These are phyloP conservation scores for Sugiyamaella castrensis DNA, from an alignment of 1,139 yeast species.

Conservation along the genomic window DNA sequence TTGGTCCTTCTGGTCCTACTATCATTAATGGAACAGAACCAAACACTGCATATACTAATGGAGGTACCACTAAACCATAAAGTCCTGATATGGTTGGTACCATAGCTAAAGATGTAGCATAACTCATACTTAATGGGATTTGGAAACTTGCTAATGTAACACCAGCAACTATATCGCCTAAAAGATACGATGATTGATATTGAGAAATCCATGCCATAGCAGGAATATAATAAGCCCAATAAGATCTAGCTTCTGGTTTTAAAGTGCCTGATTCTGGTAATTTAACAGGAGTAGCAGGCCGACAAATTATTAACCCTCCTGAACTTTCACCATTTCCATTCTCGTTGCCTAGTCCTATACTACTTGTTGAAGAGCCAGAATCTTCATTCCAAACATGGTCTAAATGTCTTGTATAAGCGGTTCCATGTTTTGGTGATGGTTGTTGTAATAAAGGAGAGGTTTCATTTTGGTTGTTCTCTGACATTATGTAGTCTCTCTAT, in stretches of 20 bases:
- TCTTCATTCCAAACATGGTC: neutral
- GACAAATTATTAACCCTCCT: neutral
- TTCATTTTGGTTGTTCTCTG: neutral
- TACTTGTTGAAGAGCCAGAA: slow-evolving; percentile 5
- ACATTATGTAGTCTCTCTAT: too few species aligned
- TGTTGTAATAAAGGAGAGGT: slow-evolving; percentile 2
- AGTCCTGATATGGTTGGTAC: slow-evolving; percentile 88
- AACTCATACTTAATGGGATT: slow-evolving; percentile 83
- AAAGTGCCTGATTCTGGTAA: slow-evolving; percentile 10
- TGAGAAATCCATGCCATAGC: slow-evolving; percentile 73
- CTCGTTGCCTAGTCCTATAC: neutral
- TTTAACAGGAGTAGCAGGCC: slow-evolving; percentile 11
- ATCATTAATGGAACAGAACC: slow-evolving; percentile 97
- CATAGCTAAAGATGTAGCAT: slow-evolving; percentile 86
- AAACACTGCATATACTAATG: slow-evolving; percentile 72
- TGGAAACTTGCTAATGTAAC: slow-evolving; percentile 87
- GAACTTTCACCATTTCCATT: too few species aligned
- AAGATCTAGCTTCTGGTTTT: slow-evolving; percentile 25
- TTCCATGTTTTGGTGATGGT: slow-evolving; percentile 1
- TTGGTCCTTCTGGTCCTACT: slow-evolving; percentile 96
- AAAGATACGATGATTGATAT: slow-evolving; percentile 51
- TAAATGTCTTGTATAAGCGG: slow-evolving; percentile 2
- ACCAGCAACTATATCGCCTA: slow-evolving; percentile 84
- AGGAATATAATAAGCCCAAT: slow-evolving; percentile 71
- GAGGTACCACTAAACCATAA: slow-evolving; percentile 77